Evolutionary conservation across 495 filamentous ascomycete species (phyloP).

Genomic region (Glonium stellatum): DNA sequence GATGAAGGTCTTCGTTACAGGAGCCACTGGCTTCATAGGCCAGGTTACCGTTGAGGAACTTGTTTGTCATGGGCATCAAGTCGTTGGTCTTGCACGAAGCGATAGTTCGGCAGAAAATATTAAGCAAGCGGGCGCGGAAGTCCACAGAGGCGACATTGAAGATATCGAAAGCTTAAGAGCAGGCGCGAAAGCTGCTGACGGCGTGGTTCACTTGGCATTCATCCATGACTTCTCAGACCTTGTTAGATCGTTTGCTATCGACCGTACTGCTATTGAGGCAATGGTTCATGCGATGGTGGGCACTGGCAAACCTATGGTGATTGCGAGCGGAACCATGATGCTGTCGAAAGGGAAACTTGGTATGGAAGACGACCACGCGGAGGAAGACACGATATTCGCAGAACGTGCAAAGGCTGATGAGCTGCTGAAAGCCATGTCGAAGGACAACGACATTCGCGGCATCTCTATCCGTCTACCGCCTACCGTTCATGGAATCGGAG

Average conservation of each 20-base stretch:
- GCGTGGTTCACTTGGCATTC: constrained; percentile 44
- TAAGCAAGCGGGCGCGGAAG: constrained; percentile 19
- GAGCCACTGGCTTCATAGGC: constrained; percentile 45
- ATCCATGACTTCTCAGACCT: constrained; percentile 38
- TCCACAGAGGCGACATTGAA: constrained; percentile 37
- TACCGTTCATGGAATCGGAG: constrained; percentile 40
- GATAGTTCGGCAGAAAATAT: constrained; percentile 30
- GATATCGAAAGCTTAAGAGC: constrained; percentile 36
- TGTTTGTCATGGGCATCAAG: constrained; percentile 37
- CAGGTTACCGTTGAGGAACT: constrained; percentile 39
- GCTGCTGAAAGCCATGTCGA: too few relatives aligned
- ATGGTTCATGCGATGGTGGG: constrained; percentile 35
- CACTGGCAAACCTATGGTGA: constrained; percentile 37
- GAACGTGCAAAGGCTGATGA: too few relatives aligned
- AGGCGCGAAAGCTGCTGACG: constrained; percentile 38
- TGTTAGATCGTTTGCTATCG: constrained; percentile 33
- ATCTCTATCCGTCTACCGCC: constrained; percentile 40
- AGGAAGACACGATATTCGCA: constrained; percentile 1
- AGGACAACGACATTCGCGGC: constrained; percentile 33
- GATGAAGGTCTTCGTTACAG: constrained; percentile 49
- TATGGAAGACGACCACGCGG: neutral
- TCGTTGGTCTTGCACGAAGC: constrained; percentile 37
- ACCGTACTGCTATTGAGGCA: constrained; percentile 37
- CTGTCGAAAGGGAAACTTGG: neutral
- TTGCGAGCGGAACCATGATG: constrained; percentile 37